Percentiles rank a stretch among this genome's conserved stretches.
Evolutionary conservation across 768 basidiomycete genomes (phyloP).

Genomic region (Xanthoconium stramineum): DNA sequence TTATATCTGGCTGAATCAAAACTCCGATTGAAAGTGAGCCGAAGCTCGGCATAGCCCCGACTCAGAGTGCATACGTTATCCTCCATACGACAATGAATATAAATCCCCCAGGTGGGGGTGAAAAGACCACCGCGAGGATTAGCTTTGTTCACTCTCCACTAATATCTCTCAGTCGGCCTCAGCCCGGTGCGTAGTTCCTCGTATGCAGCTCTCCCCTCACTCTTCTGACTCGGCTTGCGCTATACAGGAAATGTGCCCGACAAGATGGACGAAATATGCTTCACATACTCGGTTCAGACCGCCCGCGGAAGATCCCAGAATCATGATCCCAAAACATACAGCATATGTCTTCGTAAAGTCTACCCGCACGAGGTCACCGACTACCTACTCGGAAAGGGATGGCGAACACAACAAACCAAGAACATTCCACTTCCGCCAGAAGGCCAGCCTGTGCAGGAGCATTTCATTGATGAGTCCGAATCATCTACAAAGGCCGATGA

Average conservation of each 20-base stretch:
- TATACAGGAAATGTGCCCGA: conserved; percentile 52
- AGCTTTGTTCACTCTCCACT: conserved; percentile 25
- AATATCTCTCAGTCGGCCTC: conserved; percentile 24
- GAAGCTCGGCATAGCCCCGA: background rate
- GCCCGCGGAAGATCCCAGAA: conserved; percentile 49
- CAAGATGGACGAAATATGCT: conserved; percentile 61
- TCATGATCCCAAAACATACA: conserved; percentile 52
- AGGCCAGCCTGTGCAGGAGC: conserved; percentile 46
- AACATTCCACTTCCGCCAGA: conserved; percentile 64
- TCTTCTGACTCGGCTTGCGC: background rate
- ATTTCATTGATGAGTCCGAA: conserved; percentile 11
- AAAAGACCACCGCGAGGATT: conserved; percentile 15
- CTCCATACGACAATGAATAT: conserved; percentile 2
- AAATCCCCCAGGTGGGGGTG: conserved; percentile 16
- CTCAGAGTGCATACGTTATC: background rate
- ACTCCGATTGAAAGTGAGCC: conserved; percentile 21
- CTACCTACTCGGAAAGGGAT: conserved; percentile 38
- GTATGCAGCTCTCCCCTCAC: background rate
- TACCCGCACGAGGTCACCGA: conserved; percentile 65
- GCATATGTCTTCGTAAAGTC: conserved; percentile 62
- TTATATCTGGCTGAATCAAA: conserved; percentile 10
- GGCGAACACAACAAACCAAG: conserved; percentile 42
- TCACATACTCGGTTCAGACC: conserved; percentile 60
- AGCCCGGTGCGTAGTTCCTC: conserved; percentile 16
- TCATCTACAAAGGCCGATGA: conserved; percentile 19